phyloP scores from a whole-genome alignment of 1,284 basidiomycete species.

The Limonomyces culmigenus region DNA sequence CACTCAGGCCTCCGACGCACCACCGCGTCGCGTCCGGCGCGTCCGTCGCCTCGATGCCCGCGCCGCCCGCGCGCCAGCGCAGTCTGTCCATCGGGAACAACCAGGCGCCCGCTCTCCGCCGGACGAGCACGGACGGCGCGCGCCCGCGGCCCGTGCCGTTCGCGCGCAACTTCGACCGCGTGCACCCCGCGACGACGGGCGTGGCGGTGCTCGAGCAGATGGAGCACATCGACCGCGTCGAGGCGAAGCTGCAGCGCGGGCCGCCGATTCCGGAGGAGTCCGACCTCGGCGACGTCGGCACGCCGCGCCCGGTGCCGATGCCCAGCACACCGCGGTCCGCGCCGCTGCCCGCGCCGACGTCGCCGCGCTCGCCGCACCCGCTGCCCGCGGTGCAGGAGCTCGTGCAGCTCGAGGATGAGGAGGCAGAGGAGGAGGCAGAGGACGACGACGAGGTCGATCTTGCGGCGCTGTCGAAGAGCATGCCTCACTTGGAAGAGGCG shows the following conservation, averaged over 20 bases:
- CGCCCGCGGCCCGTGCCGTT: slow-evolving; percentile 73
- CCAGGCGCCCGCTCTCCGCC: no score
- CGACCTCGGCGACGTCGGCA: slow-evolving; percentile 34
- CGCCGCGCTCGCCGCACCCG: slow-evolving; percentile 1
- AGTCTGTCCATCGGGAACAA: no score
- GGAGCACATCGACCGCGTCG: slow-evolving; percentile 65
- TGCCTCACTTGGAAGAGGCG: slow-evolving; percentile 43
- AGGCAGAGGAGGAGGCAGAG: slow-evolving; percentile 18
- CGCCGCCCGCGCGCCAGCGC: slow-evolving; percentile 46
- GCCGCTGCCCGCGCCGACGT: slow-evolving; percentile 2
- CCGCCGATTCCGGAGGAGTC: slow-evolving; percentile 27
- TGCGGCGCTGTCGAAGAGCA: slow-evolving; percentile 55
- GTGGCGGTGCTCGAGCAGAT: slow-evolving; percentile 70
- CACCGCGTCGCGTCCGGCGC: no score
- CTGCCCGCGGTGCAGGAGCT: slow-evolving; percentile 13
- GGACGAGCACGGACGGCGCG: slow-evolving; percentile 42
- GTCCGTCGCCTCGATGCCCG: slow-evolving; percentile 49
- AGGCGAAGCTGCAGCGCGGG: slow-evolving; percentile 56
- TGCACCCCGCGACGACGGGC: slow-evolving; percentile 68
- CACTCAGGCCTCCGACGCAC: slow-evolving; percentile 7
- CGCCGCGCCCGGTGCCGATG: slow-evolving; percentile 14
- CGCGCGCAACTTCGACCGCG: slow-evolving; percentile 56
- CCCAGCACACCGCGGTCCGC: slow-evolving; percentile 4
- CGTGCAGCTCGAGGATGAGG: slow-evolving; percentile 28
- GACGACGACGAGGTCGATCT: slow-evolving; percentile 51